phyloP scores from a whole-genome alignment of 2,329 filamentous ascomycete genomes.

The Aspergillus felis region DNA sequence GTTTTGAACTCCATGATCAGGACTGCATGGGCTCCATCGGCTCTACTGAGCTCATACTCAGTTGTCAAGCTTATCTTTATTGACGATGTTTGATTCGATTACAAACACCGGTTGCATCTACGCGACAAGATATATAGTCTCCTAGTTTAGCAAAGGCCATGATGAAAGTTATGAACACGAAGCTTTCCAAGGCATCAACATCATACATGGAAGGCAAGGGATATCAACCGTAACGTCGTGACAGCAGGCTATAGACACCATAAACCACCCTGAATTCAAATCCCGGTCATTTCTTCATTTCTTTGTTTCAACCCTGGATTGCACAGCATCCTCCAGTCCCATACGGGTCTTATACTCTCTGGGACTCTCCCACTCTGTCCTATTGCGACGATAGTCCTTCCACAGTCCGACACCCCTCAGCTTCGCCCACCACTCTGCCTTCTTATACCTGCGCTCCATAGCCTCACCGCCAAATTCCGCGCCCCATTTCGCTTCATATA shows the following conservation, averaged over 20 bases:
- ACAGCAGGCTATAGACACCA: neutral
- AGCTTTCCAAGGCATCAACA: neutral
- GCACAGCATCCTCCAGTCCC: slow-evolving; percentile 32
- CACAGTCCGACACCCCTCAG: slow-evolving; percentile 68
- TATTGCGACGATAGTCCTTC: slow-evolving; percentile 52
- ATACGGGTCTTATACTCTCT: slow-evolving; percentile 75
- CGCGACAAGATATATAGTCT: no score
- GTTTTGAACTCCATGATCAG: neutral
- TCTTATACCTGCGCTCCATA: slow-evolving; percentile 44
- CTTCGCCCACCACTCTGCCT: slow-evolving; percentile 56
- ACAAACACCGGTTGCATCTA: no score
- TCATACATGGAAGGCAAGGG: neutral
- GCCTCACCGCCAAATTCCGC: slow-evolving; percentile 78
- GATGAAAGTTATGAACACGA: no score
- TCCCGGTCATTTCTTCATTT: slow-evolving; percentile 3
- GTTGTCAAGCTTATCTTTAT: no score
- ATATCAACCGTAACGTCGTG: slow-evolving; percentile 6
- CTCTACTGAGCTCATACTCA: neutral
- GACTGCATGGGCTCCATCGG: slow-evolving; percentile 1
- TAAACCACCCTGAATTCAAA: neutral
- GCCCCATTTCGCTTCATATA: slow-evolving; percentile 89
- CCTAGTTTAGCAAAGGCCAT: no score
- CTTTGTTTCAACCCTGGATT: slow-evolving; percentile 11
- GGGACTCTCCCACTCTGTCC: slow-evolving; percentile 70
- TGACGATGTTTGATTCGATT: neutral